Conservation (phyloP, 768 basidiomycete species). For the Leccinum truebloodii region DNA sequence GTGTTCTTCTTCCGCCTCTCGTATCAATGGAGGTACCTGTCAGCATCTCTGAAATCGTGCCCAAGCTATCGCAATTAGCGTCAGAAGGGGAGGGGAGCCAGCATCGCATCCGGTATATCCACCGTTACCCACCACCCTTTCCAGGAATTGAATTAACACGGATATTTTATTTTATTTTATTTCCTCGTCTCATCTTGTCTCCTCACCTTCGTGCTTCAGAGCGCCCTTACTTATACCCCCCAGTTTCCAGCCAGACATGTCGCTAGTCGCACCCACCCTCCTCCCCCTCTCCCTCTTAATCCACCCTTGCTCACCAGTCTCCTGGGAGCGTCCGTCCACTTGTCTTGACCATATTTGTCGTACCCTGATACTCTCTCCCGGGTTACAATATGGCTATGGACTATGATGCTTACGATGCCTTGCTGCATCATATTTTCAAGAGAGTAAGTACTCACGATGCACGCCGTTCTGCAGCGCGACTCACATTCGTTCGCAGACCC, state of each 20-base stretch:
- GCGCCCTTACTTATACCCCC: conserved; percentile 25
- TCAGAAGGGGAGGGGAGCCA: conserved; percentile 9
- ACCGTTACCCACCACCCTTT: neutral
- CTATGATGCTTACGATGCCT: conserved; percentile 81
- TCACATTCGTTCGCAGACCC: conserved; percentile 49
- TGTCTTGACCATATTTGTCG: neutral
- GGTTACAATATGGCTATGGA: conserved; percentile 32
- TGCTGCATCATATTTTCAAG: conserved; percentile 78
- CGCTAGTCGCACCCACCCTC: conserved; percentile 2
- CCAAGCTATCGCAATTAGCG: conserved; percentile 22
- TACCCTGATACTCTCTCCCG: neutral
- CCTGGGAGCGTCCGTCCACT: neutral
- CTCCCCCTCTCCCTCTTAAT: neutral
- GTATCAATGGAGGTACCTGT: conserved; percentile 6
- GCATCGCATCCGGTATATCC: conserved; percentile 9
- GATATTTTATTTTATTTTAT: neutral
- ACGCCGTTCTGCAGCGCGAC: neutral
- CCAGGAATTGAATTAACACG: conserved; percentile 11
- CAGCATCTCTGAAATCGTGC: conserved; percentile 6
- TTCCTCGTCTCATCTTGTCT: neutral
- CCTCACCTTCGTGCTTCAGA: neutral
- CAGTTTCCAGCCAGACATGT: neutral
- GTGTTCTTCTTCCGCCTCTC: conserved; percentile 7
- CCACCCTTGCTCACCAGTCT: neutral
- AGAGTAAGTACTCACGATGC: conserved; percentile 45